Evolutionary conservation across 2,329 filamentous ascomycete species (phyloP), one percentile per base, ranked within the genome.

Genomic region (Zalaria obscura): DNA sequence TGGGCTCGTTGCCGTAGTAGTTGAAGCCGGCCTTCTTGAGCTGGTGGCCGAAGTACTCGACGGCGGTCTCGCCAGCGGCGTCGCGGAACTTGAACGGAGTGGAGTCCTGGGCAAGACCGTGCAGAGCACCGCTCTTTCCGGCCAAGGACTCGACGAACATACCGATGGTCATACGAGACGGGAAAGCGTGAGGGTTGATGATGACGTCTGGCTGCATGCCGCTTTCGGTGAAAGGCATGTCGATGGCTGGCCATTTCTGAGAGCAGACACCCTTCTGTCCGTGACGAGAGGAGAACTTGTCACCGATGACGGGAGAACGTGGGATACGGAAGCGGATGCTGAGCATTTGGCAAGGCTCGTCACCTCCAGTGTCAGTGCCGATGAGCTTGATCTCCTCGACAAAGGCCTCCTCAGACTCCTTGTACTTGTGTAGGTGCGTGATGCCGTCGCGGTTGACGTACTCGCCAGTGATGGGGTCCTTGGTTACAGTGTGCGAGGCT

Each of bases 171-270:
- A 98, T 98, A 64, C 91, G 88, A 36, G 89, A 96, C 5, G 91
- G 91, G 73, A 98, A 98, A 57, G 91, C 91, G 72, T 98, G 91
- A 34, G 91, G 91, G 67, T 98, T 98, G 71, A 98, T 98, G 64
- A 98, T 98, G 54, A 94, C 73, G 63, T 98, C 91, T 6, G 91
- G 91, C 57, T 95, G 88, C 46, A 98, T 96, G 41, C 91, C 91
- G 4, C 83, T 84, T 66, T 98, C 91, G 3, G 85, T 87, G 65
- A 96, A 98, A 3, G 91, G 91, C 84, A 98, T 91, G 60, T 96
- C 88, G 45, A 83, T 69, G 2, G 80, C 75, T 0, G 88, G 91
- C 87, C 91, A 98, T 60, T 95, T 91, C 59, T 96, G 89, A 11
- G 87, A 95, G 55, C 76, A 80, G 39, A 96, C 91, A 77, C 91